phyloP scores from a whole-genome alignment of 495 filamentous ascomycete genomes.

The Xylaria intraflava region DNA sequence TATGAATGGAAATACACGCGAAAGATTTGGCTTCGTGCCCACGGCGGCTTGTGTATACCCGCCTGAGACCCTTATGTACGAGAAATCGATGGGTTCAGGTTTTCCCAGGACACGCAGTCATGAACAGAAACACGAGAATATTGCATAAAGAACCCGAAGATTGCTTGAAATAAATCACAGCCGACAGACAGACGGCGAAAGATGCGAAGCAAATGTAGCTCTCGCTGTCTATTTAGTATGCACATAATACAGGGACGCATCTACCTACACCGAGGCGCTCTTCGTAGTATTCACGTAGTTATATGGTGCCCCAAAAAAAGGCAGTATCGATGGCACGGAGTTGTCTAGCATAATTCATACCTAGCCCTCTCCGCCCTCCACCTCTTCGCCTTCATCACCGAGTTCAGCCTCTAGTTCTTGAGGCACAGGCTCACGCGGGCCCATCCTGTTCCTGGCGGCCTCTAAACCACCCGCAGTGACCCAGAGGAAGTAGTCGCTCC shows the following conservation, averaged over 20 bases:
- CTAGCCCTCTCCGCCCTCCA: slow-evolving; percentile 16
- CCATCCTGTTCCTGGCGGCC: slow-evolving; percentile 36
- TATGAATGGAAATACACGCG: too few species aligned
- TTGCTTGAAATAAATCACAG: too few species aligned
- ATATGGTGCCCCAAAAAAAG: background rate
- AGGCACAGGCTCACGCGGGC: slow-evolving; percentile 13
- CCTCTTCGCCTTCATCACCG: slow-evolving; percentile 25
- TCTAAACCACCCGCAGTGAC: slow-evolving; percentile 59
- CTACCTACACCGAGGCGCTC: background rate
- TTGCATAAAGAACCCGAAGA: too few species aligned
- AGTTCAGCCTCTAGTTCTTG: slow-evolving; percentile 23
- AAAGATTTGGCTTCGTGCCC: too few species aligned
- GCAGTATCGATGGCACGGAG: background rate
- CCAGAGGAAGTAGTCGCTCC: slow-evolving; percentile 67
- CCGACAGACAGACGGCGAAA: too few species aligned
- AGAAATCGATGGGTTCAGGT: too few species aligned
- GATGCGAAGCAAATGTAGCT: too few species aligned
- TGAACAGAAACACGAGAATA: too few species aligned
- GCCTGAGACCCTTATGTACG: too few species aligned
- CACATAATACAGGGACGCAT: background rate
- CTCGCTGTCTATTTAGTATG: background rate
- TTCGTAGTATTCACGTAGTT: too few species aligned
- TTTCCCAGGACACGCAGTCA: too few species aligned
- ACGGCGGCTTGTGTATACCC: too few species aligned
- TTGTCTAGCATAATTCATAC: background rate